A percentile compares a stretch with the other conserved stretches of the same genome.
Conservation (phyloP, 78 protist species). For the Monocercomonoides exilis region DNA sequence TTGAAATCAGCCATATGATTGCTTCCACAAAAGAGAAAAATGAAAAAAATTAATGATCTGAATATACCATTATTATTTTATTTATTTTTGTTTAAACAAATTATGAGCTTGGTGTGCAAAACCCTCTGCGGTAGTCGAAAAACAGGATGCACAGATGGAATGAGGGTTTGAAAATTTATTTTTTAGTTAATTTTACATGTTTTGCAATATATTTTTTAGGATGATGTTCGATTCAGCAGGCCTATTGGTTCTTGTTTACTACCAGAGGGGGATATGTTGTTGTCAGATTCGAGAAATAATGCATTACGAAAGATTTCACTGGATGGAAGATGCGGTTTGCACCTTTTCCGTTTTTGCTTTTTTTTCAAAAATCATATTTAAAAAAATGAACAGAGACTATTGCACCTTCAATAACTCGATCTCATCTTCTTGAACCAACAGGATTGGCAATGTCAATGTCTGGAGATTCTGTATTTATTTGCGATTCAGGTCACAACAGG, state of each 20-base stretch:
- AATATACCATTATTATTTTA: no score
- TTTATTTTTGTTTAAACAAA: no score
- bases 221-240: neutral
- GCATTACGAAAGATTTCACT: neutral
- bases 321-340: neutral
- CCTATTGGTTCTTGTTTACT: neutral
- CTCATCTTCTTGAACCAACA: neutral
- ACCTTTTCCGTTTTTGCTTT: neutral
- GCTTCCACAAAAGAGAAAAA: no score
- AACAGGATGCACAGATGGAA: neutral
- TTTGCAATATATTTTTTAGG: no score
- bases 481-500: neutral
- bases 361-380: neutral
- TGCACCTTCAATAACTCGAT: neutral
- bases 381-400: neutral
- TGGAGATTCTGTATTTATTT: neutral
- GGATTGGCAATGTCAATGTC: no score
- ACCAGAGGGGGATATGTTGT: neutral
- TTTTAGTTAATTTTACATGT: neutral
- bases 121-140: neutral
- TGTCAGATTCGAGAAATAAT: neutral
- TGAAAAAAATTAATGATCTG: no score
- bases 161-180: neutral
- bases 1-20: no score
- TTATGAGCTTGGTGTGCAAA: neutral